Percentiles rank a stretch among this genome's conserved stretches.
Evolutionary conservation across 345 rosid genomes (phyloP).

Genomic region (Lepidium didymum): DNA sequence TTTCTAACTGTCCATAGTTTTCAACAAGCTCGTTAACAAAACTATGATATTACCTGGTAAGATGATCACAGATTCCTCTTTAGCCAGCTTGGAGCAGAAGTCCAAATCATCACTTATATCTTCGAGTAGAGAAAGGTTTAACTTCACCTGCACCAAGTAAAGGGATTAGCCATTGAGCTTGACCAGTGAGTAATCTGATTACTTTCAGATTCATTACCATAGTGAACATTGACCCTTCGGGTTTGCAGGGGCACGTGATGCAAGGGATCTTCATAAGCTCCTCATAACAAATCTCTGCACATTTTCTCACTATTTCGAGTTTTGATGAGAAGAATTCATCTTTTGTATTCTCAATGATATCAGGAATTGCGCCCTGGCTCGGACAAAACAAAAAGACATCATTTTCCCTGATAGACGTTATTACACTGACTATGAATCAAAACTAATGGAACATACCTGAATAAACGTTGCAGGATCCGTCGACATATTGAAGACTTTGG

Average conservation of each 20-base stretch:
- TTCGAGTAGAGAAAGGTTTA: constrained; percentile 23
- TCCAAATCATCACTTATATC: constrained; percentile 35
- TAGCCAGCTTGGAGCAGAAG: constrained; percentile 36
- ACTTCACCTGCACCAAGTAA: constrained; percentile 25
- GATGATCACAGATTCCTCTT: constrained; percentile 33
- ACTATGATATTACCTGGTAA: constrained; percentile 25
- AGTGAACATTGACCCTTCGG: constrained; percentile 32
- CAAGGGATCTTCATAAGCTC: constrained; percentile 31
- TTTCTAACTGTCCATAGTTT: neutral
- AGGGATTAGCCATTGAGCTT: neutral
- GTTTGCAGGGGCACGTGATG: constrained; percentile 36
- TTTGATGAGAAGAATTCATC: constrained; percentile 27
- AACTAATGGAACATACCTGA: constrained; percentile 36
- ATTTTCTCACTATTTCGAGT: constrained; percentile 15
- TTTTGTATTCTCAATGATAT: constrained; percentile 29
- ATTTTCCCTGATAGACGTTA: neutral
- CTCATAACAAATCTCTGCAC: constrained; percentile 30
- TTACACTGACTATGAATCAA: neutral
- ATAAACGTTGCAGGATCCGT: constrained; percentile 47
- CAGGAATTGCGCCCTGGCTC: constrained; percentile 28
- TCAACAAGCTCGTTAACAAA: neutral
- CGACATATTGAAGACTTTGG: constrained; percentile 19
- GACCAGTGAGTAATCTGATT: neutral
- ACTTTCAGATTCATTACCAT: constrained; percentile 13
- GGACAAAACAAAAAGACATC: neutral